phyloP scores from a whole-genome alignment of 768 basidiomycete species.

The Neoboletus brunneissimus region DNA sequence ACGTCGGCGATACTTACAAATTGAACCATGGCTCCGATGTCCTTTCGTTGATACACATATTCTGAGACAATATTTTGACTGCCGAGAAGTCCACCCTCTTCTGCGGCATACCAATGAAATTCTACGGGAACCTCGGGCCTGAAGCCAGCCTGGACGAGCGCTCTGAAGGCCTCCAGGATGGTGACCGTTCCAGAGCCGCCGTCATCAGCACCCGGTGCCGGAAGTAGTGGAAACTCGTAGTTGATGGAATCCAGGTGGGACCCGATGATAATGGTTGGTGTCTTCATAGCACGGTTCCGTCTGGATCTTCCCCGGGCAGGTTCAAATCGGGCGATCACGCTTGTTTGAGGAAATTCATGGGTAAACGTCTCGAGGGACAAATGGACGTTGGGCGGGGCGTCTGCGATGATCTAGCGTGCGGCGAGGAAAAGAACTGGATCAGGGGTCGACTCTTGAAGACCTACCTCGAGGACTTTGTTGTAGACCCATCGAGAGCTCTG shows the following conservation, averaged over 20 bases:
- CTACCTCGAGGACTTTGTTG: slow-evolving; percentile 16
- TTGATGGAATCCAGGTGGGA: slow-evolving; percentile 46
- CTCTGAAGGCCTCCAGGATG: slow-evolving; percentile 76
- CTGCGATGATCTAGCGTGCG: slow-evolving; percentile 7
- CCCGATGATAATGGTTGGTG: slow-evolving; percentile 37
- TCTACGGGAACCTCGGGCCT: slow-evolving; percentile 63
- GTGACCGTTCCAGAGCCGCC: slow-evolving; percentile 67
- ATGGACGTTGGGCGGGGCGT: slow-evolving; percentile 9
- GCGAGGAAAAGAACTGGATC: background rate
- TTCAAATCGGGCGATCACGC: slow-evolving; percentile 28
- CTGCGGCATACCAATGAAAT: slow-evolving; percentile 85
- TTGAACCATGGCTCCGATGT: slow-evolving; percentile 52
- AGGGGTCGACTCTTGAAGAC: background rate
- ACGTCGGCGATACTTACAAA: slow-evolving; percentile 44
- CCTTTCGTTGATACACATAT: slow-evolving; percentile 44
- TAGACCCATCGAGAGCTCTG: slow-evolving; percentile 39
- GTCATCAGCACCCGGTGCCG: slow-evolving; percentile 50
- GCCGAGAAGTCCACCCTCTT: slow-evolving; percentile 38
- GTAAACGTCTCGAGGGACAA: slow-evolving; percentile 24
- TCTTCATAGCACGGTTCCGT: slow-evolving; percentile 4
- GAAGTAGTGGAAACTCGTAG: slow-evolving; percentile 37
- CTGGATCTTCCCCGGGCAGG: slow-evolving; percentile 1
- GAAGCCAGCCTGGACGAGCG: slow-evolving; percentile 66
- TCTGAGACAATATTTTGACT: slow-evolving; percentile 49
- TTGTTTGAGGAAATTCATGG: slow-evolving; percentile 19